A percentile compares a stretch with the other conserved stretches of the same genome.
Conservation (phyloP, 108 stramenopile genomes). For the Epithemia pelagica region DNA sequence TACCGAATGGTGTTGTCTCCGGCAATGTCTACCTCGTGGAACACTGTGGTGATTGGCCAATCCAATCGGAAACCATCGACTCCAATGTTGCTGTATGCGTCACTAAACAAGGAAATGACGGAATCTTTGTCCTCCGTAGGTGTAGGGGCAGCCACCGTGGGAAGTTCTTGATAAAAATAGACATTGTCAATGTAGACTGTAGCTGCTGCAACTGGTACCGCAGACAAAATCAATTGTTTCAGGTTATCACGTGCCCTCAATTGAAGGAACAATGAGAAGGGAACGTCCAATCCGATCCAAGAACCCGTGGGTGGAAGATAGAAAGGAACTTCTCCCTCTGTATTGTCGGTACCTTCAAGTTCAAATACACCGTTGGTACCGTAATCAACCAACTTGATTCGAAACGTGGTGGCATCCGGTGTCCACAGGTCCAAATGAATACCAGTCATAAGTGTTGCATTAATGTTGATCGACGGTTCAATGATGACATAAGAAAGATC, state of each 20-base stretch:
- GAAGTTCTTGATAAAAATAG: neutral
- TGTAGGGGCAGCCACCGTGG: neutral
- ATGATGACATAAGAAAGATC: neutral
- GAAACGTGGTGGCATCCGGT: neutral
- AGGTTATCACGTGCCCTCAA: neutral
- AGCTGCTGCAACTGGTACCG: neutral
- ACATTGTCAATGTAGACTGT: neutral
- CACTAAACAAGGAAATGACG: neutral
- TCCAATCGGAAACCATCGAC: neutral
- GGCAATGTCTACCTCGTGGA: neutral
- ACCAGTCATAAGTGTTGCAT: neutral
- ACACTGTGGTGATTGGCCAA: neutral
- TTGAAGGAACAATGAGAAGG: neutral
- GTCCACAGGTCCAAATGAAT: neutral
- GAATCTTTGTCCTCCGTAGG: neutral
- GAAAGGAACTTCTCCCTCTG: neutral
- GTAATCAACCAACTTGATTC: neutral
- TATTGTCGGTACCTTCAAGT: neutral
- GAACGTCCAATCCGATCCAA: neutral
- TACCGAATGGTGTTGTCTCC: neutral
- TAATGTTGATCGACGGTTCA: neutral
- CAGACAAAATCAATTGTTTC: neutral
- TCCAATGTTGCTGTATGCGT: neutral
- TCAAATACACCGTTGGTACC: neutral
- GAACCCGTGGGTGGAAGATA: neutral